phyloP scores from a whole-genome alignment of 495 filamentous ascomycete genomes.

The Echria macrotheca region DNA sequence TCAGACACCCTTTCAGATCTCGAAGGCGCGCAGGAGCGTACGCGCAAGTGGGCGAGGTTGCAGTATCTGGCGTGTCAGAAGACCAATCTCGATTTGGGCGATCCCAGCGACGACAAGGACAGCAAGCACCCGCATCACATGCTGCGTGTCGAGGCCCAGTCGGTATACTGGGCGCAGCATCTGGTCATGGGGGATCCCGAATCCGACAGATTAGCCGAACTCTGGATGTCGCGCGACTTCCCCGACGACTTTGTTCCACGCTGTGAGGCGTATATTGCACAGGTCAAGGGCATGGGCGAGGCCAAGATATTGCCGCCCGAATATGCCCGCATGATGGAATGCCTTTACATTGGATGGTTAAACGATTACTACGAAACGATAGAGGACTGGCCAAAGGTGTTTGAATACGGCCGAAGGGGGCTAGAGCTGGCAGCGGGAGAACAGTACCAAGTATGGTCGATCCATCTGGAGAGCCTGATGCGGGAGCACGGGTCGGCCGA shows the following conservation, averaged over 20 bases:
- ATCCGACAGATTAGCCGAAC: constrained; percentile 16
- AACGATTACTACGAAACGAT: constrained; percentile 24
- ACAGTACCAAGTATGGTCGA: constrained; percentile 26
- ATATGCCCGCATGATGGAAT: constrained; percentile 21
- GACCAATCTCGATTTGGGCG: constrained; percentile 2
- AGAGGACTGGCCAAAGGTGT: constrained; percentile 18
- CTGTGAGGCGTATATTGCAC: constrained; percentile 5
- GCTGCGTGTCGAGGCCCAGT: constrained; percentile 24
- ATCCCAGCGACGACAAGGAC: background rate
- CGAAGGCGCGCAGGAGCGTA: constrained; percentile 15
- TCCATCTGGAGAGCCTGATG: constrained; percentile 27
- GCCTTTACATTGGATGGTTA: constrained; percentile 23
- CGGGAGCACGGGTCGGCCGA: constrained; percentile 12
- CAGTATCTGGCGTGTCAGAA: constrained; percentile 24
- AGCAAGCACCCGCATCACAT: constrained; percentile 19
- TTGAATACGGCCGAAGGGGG: constrained; percentile 18
- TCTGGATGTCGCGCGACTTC: constrained; percentile 20
- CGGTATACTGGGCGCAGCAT: constrained; percentile 27
- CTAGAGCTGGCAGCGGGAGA: constrained; percentile 18
- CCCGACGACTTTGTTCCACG: constrained; percentile 14
- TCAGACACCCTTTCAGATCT: constrained; percentile 20
- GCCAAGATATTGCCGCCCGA: constrained; percentile 4
- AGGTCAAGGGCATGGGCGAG: background rate
- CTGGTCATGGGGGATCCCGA: constrained; percentile 19
- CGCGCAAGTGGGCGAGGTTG: constrained; percentile 21